Evolutionary conservation across 2,329 filamentous ascomycete genomes (phyloP), one percentile per base, ranked within the genome.

Genomic region (Dothistroma pini): DNA sequence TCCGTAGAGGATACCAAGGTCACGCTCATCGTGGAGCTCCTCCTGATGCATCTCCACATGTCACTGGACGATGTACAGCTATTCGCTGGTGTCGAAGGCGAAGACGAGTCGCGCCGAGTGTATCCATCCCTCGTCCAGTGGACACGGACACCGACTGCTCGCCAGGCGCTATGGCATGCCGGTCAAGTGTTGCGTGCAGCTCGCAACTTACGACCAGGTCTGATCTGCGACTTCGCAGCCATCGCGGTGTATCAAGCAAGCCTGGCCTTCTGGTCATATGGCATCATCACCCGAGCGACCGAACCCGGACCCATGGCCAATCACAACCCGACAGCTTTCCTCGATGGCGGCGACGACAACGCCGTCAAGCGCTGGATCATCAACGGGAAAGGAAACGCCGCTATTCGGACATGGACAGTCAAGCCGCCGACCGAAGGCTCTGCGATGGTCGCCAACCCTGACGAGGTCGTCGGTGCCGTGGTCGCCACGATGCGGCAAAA

Each of bases 171-270:
- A 0, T 90, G 84, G 83, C 86, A 88, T 66, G 88, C 88, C 0
- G 87, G 86, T 0, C 88, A 89, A 71, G 80, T 89, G 1, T 71
- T 90, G 5, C 81, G 85, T 8, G 81, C 83, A 47, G 87, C 86
- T 1, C 83, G 84, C 49, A 69, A 71, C 16, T 66, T 75, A 5
- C 71, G 69, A 29, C 66, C 67, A n/a, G 71, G 72, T 10, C 64
- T 74, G 10, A 71, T 75, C 25, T 73, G 72, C 58, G 85, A 88
- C 63, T 90, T 90, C 70, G 84, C 85, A 63, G 86, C 87, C 0
- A 83, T 90, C 7, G 85, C 84, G 0, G 81, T 90, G 0, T 89
- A 90, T 69, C 88, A 90, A 70, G 87, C 86, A 4, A 81, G 83
- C 12, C 77, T 91, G 4, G 84, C 85, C 0, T 76, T 91, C 47